phyloP scores from a whole-genome alignment of 2,329 filamentous ascomycete genomes.

The Penicillium expansum region DNA sequence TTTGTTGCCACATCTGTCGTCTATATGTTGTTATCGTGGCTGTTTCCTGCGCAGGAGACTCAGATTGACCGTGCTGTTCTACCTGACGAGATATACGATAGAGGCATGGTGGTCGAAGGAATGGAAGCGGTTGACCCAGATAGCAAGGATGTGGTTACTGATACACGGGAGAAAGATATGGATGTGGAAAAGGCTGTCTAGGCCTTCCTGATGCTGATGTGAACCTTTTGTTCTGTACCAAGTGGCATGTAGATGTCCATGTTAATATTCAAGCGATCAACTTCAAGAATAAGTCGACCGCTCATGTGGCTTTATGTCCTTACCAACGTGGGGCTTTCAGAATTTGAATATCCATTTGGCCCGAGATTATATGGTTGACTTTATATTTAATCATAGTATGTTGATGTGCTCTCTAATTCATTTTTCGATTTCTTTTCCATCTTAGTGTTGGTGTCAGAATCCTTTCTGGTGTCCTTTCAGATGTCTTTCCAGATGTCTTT shows the following conservation, averaged over 20 bases:
- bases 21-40: constrained; percentile 52
- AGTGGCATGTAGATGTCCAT: not conserved
- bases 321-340: not conserved
- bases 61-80: constrained; percentile 43
- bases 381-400: no score
- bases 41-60: constrained; percentile 52
- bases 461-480: no score
- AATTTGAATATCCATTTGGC: not conserved
- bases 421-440: no score
- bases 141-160: constrained; percentile 2
- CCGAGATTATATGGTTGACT: no score
- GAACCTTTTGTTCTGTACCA: not conserved
- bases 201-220: not conserved
- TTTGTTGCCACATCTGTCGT: constrained; percentile 57
- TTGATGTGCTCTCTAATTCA: no score
- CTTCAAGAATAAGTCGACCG: no score
- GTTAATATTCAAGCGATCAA: not conserved
- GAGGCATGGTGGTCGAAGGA: constrained; percentile 19
- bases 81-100: constrained; percentile 38
- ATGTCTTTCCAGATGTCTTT: no score
- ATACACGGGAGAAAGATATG: constrained; percentile 1
- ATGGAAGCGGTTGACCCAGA: constrained; percentile 18
- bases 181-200: constrained; percentile 1
- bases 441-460: no score
- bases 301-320: no score